These are phyloP conservation scores for Chionographis japonica DNA, from an alignment of 106 monocot genomes.

Conservation along the genomic window DNA sequence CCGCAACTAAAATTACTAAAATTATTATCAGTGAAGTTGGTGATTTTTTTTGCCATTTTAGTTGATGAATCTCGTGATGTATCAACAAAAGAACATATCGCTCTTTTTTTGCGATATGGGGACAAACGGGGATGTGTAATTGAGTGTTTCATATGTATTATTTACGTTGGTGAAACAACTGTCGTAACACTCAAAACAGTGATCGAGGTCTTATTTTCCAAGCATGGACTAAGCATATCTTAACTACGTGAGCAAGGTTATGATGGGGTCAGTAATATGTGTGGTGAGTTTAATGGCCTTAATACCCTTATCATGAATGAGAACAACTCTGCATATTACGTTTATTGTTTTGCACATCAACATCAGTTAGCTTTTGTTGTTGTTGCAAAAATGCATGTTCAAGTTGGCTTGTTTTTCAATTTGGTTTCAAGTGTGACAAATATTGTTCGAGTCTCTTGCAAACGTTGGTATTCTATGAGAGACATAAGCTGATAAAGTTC, in stretches of 20 bases:
- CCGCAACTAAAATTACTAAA: not conserved
- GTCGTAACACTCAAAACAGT: not conserved
- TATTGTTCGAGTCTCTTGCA: not conserved
- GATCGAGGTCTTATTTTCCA: not conserved
- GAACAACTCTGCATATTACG: not conserved
- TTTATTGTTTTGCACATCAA: constrained; percentile 9
- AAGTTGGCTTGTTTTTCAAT: not conserved
- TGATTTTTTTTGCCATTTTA: constrained; percentile 3
- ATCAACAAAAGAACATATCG: not conserved
- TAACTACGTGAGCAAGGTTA: not conserved
- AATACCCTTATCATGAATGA: not conserved
- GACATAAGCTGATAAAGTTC: no score
- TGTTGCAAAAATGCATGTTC: not conserved
- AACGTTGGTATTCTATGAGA: not conserved
- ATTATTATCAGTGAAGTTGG: not conserved
- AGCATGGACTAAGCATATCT: not conserved
- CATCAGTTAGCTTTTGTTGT: not conserved
- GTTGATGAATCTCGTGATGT: not conserved
- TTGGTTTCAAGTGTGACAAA: not conserved
- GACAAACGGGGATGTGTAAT: not conserved
- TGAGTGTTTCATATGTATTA: not conserved
- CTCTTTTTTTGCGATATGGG: not conserved
- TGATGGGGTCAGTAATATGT: constrained; percentile 8
- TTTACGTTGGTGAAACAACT: not conserved
- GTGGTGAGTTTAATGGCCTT: not conserved